Base-by-base conservation (phyloP, 306 rosid genomes). In the Begonia peltatifolia region DNA sequence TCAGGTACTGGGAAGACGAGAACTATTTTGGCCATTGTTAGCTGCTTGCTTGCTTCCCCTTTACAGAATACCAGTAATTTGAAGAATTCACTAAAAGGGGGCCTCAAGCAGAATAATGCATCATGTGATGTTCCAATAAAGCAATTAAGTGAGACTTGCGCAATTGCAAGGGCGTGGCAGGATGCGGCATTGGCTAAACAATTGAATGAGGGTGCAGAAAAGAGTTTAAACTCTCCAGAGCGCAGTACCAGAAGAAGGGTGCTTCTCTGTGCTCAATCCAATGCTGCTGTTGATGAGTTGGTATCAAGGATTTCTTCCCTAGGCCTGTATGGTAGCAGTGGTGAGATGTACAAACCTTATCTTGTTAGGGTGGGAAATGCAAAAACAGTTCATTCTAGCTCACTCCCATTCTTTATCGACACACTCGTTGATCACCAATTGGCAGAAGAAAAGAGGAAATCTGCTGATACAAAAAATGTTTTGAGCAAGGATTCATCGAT, bases 241-340 rank as follows among this genome's bases (percentile, higher is more conserved):
- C 73, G 59, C 68, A 60, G 62, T 61, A 70, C 18, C 16, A 80
- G 73, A 72, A 67, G 78, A 59, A 90, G 97, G 74, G 79, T 90
- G 54, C 97, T 90, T 59, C 74, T 90, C 53, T 90, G 97, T 71
- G 97, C 97, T 67, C 97, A 90, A 71, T 90, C 97, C 53, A 90
- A 90, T 74, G 97, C 97, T 55, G 97, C 97, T 11, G 95, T 90
- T 51, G 97, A 90, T 78, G 97, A 90, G 54, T 75, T 90, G 65
- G 97, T 90, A 49, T 79, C 95, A 23, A 78, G 97, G 71, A 80
- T 90, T 76, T 85, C 87, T 55, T 78, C 75, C 59, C 73, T 69
- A 13, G 95, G 97, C 55, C 87, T 90, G 57, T 76, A 80, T 65
- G 84, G 89, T 15, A 67, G 71, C 71, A 68, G 78, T 59, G 95